Evolutionary conservation across 352 stramenopile genomes (phyloP).

Genomic region (Phytophthora podocarpi): DNA sequence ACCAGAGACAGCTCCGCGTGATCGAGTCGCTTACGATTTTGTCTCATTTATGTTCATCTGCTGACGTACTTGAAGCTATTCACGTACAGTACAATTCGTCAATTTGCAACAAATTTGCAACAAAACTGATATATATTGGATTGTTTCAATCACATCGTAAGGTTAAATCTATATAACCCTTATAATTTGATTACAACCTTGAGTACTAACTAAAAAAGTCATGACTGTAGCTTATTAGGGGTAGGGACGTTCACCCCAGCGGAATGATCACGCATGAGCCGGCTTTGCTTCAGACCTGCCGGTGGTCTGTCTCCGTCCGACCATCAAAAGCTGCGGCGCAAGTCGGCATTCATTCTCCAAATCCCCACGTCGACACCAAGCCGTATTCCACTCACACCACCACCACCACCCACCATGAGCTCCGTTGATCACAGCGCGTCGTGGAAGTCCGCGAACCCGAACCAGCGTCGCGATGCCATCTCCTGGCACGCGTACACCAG

Average conservation of each 20-base stretch:
- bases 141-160: too few relatives aligned
- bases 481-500: slow-evolving; percentile 67
- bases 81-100: too few relatives aligned
- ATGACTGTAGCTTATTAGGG: too few relatives aligned
- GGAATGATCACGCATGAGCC: slow-evolving; percentile 11
- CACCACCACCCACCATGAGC: slow-evolving; percentile 32
- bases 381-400: background rate
- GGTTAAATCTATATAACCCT: too few relatives aligned
- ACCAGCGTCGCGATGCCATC: slow-evolving; percentile 69
- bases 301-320: slow-evolving; percentile 5
- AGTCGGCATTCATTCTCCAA: slow-evolving; percentile 22
- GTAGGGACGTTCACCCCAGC: slow-evolving; percentile 19
- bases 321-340: background rate
- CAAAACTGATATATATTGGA: too few relatives aligned
- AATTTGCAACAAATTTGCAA: too few relatives aligned
- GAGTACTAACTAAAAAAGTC: too few relatives aligned
- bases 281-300: background rate
- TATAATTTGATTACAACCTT: too few relatives aligned
- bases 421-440: slow-evolving; percentile 20
- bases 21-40: slow-evolving; percentile 19
- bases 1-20: slow-evolving; percentile 11
- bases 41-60: slow-evolving; percentile 4
- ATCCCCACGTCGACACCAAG: slow-evolving; percentile 21
- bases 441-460: slow-evolving; percentile 43
- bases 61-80: slow-evolving; percentile 19